These are phyloP conservation scores for Tricholoma matsutake DNA, from an alignment of 768 basidiomycete species.

Conservation along the genomic window DNA sequence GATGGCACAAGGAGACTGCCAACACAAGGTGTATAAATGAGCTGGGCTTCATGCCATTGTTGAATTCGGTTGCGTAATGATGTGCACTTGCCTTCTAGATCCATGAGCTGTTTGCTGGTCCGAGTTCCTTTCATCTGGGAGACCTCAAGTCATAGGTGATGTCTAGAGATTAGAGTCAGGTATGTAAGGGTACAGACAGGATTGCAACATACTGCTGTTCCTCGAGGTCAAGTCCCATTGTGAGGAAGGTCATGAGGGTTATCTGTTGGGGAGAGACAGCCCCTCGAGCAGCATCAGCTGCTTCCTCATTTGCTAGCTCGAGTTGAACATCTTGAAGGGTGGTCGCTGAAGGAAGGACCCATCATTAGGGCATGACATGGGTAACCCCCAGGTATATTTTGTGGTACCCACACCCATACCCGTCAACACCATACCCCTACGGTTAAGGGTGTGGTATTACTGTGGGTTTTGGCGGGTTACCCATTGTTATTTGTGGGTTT, in stretches of 20 bases:
- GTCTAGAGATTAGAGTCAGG: background rate
- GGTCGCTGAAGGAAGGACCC: slow-evolving; percentile 1
- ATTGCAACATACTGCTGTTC: slow-evolving; percentile 6
- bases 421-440: no score
- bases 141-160: background rate
- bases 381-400: no score
- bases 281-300: background rate
- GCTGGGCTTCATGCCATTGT: slow-evolving; percentile 7
- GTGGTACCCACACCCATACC: no score
- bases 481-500: no score
- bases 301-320: slow-evolving; percentile 3
- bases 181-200: background rate
- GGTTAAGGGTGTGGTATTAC: no score
- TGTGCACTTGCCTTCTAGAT: slow-evolving; percentile 2
- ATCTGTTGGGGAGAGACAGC: background rate
- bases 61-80: background rate
- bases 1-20: background rate
- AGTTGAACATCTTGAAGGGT: slow-evolving; percentile 2
- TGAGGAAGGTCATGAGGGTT: background rate
- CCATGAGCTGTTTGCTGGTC: background rate
- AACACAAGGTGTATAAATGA: slow-evolving; percentile 3
- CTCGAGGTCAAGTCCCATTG: no score
- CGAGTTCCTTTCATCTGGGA: background rate
- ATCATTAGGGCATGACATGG: no score
- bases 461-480: no score